These are phyloP conservation scores for Rosellinia necatrix DNA, from an alignment of 2,329 filamentous ascomycete species.

Conservation along the genomic window DNA sequence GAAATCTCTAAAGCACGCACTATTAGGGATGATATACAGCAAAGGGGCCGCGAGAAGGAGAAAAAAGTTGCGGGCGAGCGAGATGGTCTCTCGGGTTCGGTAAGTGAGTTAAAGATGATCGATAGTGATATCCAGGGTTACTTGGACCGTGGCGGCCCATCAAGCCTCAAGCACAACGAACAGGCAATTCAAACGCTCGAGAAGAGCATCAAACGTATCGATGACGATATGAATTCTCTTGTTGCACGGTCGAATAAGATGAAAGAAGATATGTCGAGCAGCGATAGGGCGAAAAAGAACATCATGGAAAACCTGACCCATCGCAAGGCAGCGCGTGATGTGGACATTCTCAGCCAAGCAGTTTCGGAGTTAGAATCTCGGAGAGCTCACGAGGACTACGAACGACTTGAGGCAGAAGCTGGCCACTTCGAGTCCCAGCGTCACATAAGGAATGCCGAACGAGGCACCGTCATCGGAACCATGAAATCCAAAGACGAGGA, in stretches of 20 bases:
- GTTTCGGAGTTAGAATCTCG: constrained; percentile 76
- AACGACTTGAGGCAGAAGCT: constrained; percentile 73
- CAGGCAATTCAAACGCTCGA: constrained; percentile 72
- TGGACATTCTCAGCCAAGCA: constrained; percentile 69
- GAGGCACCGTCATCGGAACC: constrained; percentile 73
- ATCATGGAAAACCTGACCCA: constrained; percentile 89
- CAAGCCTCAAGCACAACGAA: constrained; percentile 71
- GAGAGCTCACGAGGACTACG: constrained; percentile 82
- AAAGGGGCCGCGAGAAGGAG: constrained; percentile 73
- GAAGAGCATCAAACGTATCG: constrained; percentile 65
- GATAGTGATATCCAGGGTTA: constrained; percentile 82
- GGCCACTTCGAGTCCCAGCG: constrained; percentile 68
- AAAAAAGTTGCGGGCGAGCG: constrained; percentile 72
- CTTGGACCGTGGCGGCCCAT: constrained; percentile 72
- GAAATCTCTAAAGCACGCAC: constrained; percentile 76
- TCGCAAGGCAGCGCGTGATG: constrained; percentile 71
- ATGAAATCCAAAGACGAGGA: constrained; percentile 87
- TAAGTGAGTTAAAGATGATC: constrained; percentile 76
- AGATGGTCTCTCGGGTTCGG: constrained; percentile 71
- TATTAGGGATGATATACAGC: constrained; percentile 76
- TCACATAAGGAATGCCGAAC: constrained; percentile 72
- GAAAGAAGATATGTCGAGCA: constrained; percentile 76
- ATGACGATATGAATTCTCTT: constrained; percentile 69
- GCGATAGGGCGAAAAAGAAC: constrained; percentile 81
- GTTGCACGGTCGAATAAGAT: constrained; percentile 76